phyloP scores from a whole-genome alignment of 2,329 filamentous ascomycete species.

The Ploettnerulaceae sp. region DNA sequence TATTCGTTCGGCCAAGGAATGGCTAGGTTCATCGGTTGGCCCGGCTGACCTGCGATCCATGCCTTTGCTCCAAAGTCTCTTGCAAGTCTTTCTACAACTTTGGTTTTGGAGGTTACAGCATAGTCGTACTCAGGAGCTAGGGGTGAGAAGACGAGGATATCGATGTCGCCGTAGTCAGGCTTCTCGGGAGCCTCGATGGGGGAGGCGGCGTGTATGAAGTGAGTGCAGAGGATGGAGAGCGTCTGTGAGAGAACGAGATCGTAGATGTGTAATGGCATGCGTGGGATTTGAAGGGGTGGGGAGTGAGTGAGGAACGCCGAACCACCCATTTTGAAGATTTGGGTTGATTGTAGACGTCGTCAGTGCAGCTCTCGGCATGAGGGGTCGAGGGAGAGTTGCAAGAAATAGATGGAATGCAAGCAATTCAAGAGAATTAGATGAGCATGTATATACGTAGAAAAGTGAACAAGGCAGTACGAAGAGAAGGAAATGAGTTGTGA shows the following conservation, averaged over 20 bases:
- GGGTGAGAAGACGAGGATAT: conserved; percentile 54
- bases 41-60: conserved; percentile 30
- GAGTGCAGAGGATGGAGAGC: conserved; percentile 41
- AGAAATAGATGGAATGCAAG: too few species aligned
- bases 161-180: conserved; percentile 64
- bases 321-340: conserved; percentile 55
- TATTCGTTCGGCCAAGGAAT: conserved; percentile 46
- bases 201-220: conserved; percentile 52
- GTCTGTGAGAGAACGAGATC: conserved; percentile 43
- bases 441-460: too few species aligned
- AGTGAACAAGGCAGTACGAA: too few species aligned
- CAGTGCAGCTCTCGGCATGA: neutral
- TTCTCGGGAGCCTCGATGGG: conserved; percentile 69
- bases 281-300: conserved; percentile 54
- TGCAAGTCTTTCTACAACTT: conserved; percentile 34
- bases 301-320: conserved; percentile 47
- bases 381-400: neutral
- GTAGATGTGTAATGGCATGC: conserved; percentile 60
- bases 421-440: too few species aligned
- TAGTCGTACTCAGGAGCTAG: conserved; percentile 11
- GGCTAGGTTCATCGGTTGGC: conserved; percentile 45
- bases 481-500: neutral
- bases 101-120: neutral
- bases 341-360: neutral
- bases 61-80: conserved; percentile 43